Percentiles rank a stretch among this genome's conserved stretches.
phyloP scores from a whole-genome alignment of 768 basidiomycete genomes.

The Clitopilus passeckerianus region DNA sequence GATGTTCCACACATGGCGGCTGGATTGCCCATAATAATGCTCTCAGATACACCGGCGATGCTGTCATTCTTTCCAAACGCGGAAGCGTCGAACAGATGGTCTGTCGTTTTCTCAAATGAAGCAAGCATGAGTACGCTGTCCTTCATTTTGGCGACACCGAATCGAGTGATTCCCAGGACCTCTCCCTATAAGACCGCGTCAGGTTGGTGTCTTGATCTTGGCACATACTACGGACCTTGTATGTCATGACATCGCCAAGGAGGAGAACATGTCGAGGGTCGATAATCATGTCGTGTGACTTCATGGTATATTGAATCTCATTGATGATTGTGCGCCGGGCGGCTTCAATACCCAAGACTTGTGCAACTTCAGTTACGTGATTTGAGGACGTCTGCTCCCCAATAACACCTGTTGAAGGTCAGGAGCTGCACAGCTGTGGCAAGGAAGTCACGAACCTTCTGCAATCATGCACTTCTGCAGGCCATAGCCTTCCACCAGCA shows the following conservation, averaged over 20 bases:
- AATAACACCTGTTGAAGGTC: conserved; percentile 65
- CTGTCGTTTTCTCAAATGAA: conserved; percentile 99
- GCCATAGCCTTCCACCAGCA: conserved; percentile 96
- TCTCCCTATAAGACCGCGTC: conserved; percentile 60
- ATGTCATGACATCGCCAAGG: conserved; percentile 97
- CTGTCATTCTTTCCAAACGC: conserved; percentile 93
- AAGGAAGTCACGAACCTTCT: conserved; percentile 55
- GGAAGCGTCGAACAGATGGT: conserved; percentile 97
- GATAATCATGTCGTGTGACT: conserved; percentile 95
- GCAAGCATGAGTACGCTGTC: conserved; percentile 99
- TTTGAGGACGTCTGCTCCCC: conserved; percentile 93
- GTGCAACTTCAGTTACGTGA: conserved; percentile 92
- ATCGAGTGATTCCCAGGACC: conserved; percentile 96
- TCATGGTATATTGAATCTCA: conserved; percentile 97
- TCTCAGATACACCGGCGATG: conserved; percentile 96
- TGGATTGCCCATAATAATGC: conserved; percentile 98
- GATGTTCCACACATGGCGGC: conserved; percentile 94
- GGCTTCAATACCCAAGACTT: conserved; percentile 97
- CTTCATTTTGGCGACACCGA: conserved; percentile 99
- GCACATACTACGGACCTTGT: conserved; percentile 65
- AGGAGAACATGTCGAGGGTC: conserved; percentile 99
- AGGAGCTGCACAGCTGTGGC: neutral
- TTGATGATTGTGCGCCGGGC: conserved; percentile 92
- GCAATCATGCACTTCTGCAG: conserved; percentile 96
- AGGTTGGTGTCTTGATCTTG: conserved; percentile 1